A percentile compares a stretch with the other conserved stretches of the same genome.
These are phyloP conservation scores for Beauveria pseudobassiana DNA, from an alignment of 2,329 filamentous ascomycete species.

Conservation along the genomic window DNA sequence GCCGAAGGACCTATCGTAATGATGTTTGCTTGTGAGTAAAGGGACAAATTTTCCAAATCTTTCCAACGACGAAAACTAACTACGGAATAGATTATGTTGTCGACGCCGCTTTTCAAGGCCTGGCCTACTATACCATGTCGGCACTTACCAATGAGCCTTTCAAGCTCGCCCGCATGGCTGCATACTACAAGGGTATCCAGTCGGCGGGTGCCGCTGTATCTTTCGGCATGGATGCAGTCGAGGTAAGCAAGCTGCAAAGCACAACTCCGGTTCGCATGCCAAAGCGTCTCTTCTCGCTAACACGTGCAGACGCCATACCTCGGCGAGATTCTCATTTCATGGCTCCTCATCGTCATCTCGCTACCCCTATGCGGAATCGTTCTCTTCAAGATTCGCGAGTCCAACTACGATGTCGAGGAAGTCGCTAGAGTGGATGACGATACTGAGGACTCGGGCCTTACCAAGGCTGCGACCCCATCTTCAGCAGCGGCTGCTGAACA, in stretches of 20 bases:
- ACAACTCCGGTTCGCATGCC: not conserved
- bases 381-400: conserved; percentile 17
- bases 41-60: too few species aligned
- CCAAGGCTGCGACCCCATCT: not conserved
- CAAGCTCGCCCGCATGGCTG: conserved; percentile 66
- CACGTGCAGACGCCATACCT: conserved; percentile 17
- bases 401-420: conserved; percentile 20
- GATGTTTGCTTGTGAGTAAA: conserved; percentile 17
- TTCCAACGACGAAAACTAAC: not conserved
- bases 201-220: conserved; percentile 59
- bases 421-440: conserved; percentile 15
- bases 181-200: conserved; percentile 77
- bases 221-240: conserved; percentile 27
- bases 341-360: conserved; percentile 18
- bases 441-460: not conserved
- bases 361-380: conserved; percentile 18
- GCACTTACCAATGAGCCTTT: conserved; percentile 66
- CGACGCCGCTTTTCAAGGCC: conserved; percentile 36
- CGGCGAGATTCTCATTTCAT: conserved; percentile 18
- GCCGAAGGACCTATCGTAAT: conserved; percentile 20
- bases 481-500: not conserved
- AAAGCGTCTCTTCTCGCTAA: not conserved
- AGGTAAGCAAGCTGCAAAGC: conserved; percentile 14
- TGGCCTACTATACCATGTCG: conserved; percentile 67
- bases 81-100: conserved; percentile 18